Conservation (phyloP, 176 grass and related monocot species). For the Raddia distichophylla region DNA sequence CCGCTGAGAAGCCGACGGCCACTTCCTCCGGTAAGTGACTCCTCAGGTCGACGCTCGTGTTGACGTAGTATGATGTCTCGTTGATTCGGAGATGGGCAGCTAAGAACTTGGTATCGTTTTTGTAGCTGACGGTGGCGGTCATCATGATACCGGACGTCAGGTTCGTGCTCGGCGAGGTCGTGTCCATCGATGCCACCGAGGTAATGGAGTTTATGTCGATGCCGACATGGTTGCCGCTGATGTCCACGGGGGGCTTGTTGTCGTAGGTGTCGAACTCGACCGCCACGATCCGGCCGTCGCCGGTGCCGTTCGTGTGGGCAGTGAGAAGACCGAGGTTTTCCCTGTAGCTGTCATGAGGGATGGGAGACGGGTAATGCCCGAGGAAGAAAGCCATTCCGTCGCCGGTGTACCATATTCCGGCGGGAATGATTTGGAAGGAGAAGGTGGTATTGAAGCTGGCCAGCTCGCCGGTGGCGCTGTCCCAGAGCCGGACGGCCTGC, state of each 20-base stretch:
- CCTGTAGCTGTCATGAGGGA: background rate
- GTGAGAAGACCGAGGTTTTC: conserved; percentile 19
- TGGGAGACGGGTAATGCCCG: conserved; percentile 22
- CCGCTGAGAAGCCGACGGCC: conserved; percentile 39
- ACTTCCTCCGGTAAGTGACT: background rate
- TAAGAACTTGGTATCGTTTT: background rate
- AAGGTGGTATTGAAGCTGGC: conserved; percentile 44
- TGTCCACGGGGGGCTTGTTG: background rate
- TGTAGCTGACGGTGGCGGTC: conserved; percentile 13
- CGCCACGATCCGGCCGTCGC: background rate
- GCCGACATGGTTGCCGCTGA: background rate
- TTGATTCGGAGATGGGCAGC: background rate
- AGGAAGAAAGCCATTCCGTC: conserved; percentile 69
- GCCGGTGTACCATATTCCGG: background rate
- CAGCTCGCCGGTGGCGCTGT: conserved; percentile 32
- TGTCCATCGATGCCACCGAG: background rate
- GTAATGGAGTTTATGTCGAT: conserved; percentile 24
- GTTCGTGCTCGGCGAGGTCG: background rate
- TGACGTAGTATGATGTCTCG: background rate
- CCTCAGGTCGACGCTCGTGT: background rate
- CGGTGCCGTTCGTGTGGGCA: background rate
- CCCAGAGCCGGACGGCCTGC: conserved; percentile 38
- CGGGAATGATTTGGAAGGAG: conserved; percentile 39
- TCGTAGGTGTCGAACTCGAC: background rate
- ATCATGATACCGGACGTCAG: background rate